Conservation (phyloP, 176 grass and related monocot species). For the Neostapfia colusana region DNA sequence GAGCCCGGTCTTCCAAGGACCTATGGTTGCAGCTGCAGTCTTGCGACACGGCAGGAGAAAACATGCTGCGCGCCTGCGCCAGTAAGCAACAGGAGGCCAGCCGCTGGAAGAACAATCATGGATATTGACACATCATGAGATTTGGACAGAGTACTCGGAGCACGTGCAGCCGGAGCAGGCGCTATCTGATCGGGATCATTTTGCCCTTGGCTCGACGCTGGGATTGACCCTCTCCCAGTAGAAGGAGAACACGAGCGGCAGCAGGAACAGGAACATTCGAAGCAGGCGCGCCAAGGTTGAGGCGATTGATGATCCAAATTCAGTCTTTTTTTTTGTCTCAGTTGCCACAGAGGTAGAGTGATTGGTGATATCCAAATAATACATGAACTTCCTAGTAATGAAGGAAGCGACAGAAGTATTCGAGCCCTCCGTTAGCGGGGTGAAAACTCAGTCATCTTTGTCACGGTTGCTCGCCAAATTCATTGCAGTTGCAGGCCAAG, state of each 20-base stretch:
- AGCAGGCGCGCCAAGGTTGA: conserved; percentile 26
- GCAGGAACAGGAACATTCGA: background rate
- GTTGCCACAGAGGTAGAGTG: no score
- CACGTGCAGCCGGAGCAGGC: background rate
- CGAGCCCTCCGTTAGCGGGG: no score
- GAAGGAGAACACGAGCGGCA: conserved; percentile 27
- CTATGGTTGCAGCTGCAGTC: conserved; percentile 46
- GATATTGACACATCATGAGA: background rate
- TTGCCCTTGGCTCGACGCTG: background rate
- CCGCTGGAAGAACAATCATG: conserved; percentile 41
- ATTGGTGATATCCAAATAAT: no score
- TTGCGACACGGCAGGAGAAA: conserved; percentile 41
- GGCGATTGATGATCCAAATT: no score
- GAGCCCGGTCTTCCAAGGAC: conserved; percentile 77
- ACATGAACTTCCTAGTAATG: no score
- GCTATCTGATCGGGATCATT: background rate
- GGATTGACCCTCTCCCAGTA: conserved; percentile 33
- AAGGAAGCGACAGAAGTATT: no score
- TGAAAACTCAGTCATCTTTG: no score
- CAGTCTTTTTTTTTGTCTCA: no score
- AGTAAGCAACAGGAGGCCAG: conserved; percentile 32
- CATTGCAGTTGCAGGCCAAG: no score
- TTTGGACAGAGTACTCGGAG: background rate
- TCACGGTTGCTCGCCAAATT: no score
- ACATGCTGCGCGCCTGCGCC: conserved; percentile 26